These are phyloP conservation scores for Stephania cephalantha DNA, from an alignment of 164 flowering plant genomes.

Conservation along the genomic window DNA sequence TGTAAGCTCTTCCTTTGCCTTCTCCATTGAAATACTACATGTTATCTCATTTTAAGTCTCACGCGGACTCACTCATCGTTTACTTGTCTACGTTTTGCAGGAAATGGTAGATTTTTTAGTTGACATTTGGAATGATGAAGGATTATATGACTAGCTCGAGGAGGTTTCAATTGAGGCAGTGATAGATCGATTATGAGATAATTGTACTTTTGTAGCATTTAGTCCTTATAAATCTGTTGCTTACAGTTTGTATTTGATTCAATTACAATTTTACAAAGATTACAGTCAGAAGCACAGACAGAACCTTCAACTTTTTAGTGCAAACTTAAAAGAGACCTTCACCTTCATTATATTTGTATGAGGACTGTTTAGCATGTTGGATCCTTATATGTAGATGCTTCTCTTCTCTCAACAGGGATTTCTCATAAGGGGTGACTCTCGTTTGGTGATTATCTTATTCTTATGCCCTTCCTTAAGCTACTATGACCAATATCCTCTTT, in stretches of 20 bases:
- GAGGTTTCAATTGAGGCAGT: not conserved
- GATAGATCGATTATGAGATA: not conserved
- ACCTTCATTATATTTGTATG: not conserved
- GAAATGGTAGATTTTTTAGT: constrained; percentile 73
- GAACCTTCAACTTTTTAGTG: not conserved
- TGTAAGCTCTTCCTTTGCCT: constrained; percentile 25
- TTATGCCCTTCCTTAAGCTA: not conserved
- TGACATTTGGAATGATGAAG: constrained; percentile 68
- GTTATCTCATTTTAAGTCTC: not conserved
- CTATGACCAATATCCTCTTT: no score
- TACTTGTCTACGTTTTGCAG: constrained; percentile 28
- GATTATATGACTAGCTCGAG: constrained; percentile 34
- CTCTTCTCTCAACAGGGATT: not conserved
- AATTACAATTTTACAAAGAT: not conserved
- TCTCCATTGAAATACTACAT: not conserved
- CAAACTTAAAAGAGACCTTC: not conserved
- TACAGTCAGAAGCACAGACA: not conserved
- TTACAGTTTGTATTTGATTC: not conserved
- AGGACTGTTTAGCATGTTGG: not conserved
- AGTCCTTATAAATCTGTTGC: not conserved
- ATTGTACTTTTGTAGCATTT: not conserved
- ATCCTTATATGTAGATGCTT: not conserved
- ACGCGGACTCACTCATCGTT: not conserved
- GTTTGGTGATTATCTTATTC: not conserved
- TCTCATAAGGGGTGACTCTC: not conserved